Conservation (phyloP, 2,329 filamentous ascomycete genomes). For the Penicillium sp. region DNA sequence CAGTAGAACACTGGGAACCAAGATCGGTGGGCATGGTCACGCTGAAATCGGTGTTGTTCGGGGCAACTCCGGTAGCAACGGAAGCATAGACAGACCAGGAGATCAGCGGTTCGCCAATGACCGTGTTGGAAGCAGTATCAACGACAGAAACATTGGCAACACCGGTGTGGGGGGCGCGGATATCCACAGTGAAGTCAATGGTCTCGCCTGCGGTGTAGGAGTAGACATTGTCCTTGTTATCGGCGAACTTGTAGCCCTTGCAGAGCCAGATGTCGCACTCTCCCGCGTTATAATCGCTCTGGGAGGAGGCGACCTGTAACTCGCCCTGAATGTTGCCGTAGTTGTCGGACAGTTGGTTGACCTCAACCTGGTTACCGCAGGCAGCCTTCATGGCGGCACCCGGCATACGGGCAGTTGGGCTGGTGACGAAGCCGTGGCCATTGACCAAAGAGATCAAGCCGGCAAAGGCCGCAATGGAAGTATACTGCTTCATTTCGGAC, state of each 20-base stretch:
- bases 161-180: constrained; percentile 49
- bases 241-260: constrained; percentile 58
- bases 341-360: constrained; percentile 53
- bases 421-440: constrained; percentile 54
- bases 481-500: constrained; percentile 41
- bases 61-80: constrained; percentile 24
- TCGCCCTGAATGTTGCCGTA: constrained; percentile 59
- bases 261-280: constrained; percentile 55
- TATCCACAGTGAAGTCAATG: constrained; percentile 44
- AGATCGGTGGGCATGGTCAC: constrained; percentile 33
- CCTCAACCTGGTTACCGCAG: constrained; percentile 56
- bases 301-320: constrained; percentile 48
- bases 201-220: constrained; percentile 50
- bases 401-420: constrained; percentile 50
- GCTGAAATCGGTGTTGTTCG: constrained; percentile 30
- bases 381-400: constrained; percentile 52
- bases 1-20: constrained; percentile 25
- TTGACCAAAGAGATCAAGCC: constrained; percentile 48
- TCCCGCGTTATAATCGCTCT: constrained; percentile 49
- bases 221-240: constrained; percentile 55
- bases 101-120: constrained; percentile 37
- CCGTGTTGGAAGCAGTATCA: constrained; percentile 44
- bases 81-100: constrained; percentile 34
- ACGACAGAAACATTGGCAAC: constrained; percentile 52
- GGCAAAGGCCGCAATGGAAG: constrained; percentile 43